Conservation (phyloP, 129 eudicot species). For the Ambrosia trifida region DNA sequence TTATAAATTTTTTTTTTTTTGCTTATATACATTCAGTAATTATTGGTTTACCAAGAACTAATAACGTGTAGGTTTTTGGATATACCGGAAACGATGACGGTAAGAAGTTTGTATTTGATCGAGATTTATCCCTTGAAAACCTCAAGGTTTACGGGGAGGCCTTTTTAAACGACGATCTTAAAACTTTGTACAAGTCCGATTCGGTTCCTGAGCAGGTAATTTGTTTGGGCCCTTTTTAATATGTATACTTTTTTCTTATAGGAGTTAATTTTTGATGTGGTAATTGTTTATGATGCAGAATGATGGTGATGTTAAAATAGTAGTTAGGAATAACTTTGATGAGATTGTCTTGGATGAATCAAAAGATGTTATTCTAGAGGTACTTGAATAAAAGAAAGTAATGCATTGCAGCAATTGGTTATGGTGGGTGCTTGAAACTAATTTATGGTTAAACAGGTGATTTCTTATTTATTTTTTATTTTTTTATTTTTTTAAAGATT, state of each 20-base stretch:
- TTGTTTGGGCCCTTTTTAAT: slow-evolving; percentile 3
- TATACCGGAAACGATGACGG: slow-evolving; percentile 65
- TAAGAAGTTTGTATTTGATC: slow-evolving; percentile 56
- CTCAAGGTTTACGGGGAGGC: slow-evolving; percentile 72
- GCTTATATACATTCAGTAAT: no score
- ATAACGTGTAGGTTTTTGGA: slow-evolving; percentile 88
- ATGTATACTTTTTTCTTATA: background rate
- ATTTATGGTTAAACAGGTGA: slow-evolving; percentile 11
- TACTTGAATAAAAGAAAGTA: slow-evolving; percentile 23
- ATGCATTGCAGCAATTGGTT: background rate
- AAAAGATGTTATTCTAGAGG: slow-evolving; percentile 96
- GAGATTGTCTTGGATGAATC: slow-evolving; percentile 90
- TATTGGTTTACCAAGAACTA: no score
- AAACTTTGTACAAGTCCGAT: slow-evolving; percentile 79
- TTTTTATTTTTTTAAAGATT: slow-evolving; percentile 41
- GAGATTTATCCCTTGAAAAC: slow-evolving; percentile 57
- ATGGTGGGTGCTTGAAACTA: background rate
- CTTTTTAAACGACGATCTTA: slow-evolving; percentile 73
- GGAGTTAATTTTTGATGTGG: background rate
- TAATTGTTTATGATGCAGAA: slow-evolving; percentile 46
- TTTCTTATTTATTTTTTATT: no score
- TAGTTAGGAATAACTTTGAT: slow-evolving; percentile 90
- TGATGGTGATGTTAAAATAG: slow-evolving; percentile 85
- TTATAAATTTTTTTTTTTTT: no score
- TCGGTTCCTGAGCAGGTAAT: slow-evolving; percentile 84